Percentiles rank a stretch among this genome's conserved stretches.
Evolutionary conservation across 352 stramenopile genomes (phyloP).

Genomic region (Peronosclerospora sorghi): DNA sequence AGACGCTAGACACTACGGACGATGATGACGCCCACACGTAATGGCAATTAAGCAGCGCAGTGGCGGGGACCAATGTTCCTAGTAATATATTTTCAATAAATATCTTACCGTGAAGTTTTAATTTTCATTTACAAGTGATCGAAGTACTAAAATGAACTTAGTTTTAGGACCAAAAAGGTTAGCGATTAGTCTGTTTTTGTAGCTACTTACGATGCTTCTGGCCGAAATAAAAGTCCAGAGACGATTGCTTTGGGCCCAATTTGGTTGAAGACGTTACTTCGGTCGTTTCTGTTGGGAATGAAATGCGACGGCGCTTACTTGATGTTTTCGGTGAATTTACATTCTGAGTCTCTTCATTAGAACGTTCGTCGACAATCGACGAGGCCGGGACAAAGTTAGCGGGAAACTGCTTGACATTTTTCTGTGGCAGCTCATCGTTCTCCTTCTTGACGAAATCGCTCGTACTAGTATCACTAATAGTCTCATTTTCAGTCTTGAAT

Average conservation of each 20-base stretch:
- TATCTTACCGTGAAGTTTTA: too few species aligned
- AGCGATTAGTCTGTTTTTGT: neutral
- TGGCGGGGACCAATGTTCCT: neutral
- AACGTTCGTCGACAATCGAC: conserved; percentile 31
- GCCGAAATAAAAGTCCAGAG: conserved; percentile 38
- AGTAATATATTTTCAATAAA: too few species aligned
- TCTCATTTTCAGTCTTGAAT: conserved; percentile 3
- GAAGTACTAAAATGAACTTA: too few species aligned
- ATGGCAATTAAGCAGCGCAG: neutral
- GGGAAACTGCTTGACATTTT: conserved; percentile 8
- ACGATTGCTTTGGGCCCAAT: conserved; percentile 30
- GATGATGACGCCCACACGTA: neutral
- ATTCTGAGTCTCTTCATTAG: conserved; percentile 1
- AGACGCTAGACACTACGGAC: conserved; percentile 5
- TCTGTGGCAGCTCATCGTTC: neutral
- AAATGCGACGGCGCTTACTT: conserved; percentile 15
- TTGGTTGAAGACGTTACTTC: conserved; percentile 9
- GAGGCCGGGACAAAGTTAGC: conserved; percentile 36
- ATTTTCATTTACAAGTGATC: too few species aligned
- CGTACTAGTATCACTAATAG: neutral
- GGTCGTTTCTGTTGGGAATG: conserved; percentile 9
- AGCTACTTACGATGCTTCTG: conserved; percentile 4
- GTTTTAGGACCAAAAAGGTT: conserved; percentile 1
- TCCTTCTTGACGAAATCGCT: conserved; percentile 10
- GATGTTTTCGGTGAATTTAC: neutral